Percentiles rank a stretch among this genome's conserved stretches.
phyloP scores from a whole-genome alignment of 768 basidiomycete genomes.

The Rhizopogon roseolus region DNA sequence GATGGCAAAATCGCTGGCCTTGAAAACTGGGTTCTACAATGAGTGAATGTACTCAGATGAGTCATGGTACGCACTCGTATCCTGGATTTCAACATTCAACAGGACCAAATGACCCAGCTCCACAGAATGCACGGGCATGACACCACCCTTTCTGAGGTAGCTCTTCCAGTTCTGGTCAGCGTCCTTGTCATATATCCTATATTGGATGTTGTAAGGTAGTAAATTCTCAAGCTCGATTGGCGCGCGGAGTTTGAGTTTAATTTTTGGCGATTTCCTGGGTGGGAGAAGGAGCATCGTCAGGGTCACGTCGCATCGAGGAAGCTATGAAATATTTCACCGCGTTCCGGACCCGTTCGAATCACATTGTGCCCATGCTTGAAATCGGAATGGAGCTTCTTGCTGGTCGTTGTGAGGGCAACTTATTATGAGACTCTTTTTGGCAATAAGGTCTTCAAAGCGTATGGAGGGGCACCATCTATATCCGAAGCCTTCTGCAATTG shows the following conservation, averaged over 20 bases:
- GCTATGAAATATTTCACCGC: conserved; percentile 39
- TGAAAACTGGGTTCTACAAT: conserved; percentile 55
- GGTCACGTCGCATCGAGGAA: neutral
- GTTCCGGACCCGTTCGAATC: conserved; percentile 52
- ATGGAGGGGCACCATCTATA: conserved; percentile 90
- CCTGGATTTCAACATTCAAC: conserved; percentile 86
- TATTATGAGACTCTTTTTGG: conserved; percentile 66
- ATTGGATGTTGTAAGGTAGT: conserved; percentile 89
- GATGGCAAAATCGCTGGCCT: conserved; percentile 94
- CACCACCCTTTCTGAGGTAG: conserved; percentile 87
- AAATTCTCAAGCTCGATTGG: conserved; percentile 96
- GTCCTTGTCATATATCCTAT: conserved; percentile 96
- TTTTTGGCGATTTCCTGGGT: conserved; percentile 75
- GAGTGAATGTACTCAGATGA: neutral
- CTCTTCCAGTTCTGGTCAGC: conserved; percentile 92
- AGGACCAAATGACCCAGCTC: conserved; percentile 87
- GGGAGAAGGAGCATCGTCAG: conserved; percentile 2
- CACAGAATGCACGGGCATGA: conserved; percentile 95
- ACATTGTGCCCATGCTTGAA: conserved; percentile 87
- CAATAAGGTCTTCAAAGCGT: conserved; percentile 84
- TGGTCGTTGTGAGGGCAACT: conserved; percentile 80
- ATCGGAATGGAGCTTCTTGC: conserved; percentile 85
- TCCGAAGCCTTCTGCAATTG: conserved; percentile 80
- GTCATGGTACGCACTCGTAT: conserved; percentile 57
- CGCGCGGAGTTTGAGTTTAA: conserved; percentile 82